Evolutionary conservation across 176 grass and related monocot genomes (phyloP).

Genomic region (Oryza longistaminata): DNA sequence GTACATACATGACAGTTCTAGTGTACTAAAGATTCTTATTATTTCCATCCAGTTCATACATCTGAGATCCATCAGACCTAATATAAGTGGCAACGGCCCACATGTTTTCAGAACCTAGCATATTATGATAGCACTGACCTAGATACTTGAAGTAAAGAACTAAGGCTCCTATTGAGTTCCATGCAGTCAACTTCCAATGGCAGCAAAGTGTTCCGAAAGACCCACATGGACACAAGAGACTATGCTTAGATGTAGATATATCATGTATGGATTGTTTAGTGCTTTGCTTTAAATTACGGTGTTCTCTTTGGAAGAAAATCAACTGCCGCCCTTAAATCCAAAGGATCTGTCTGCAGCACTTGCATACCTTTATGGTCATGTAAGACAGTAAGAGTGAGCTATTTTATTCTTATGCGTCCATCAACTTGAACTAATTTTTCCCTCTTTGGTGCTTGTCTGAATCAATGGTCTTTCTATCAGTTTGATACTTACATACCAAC

Average conservation of each 20-base stretch:
- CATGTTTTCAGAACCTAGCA: not conserved
- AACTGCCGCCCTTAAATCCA: not conserved
- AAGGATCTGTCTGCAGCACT: conserved; percentile 3
- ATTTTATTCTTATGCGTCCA: not conserved
- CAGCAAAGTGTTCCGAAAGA: not conserved
- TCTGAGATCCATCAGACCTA: conserved; percentile 10
- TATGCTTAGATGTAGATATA: too few species aligned
- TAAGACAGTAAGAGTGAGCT: not conserved
- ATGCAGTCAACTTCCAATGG: not conserved
- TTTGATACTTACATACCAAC: conserved; percentile 18
- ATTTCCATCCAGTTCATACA: not conserved
- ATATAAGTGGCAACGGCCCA: not conserved
- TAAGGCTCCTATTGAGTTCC: not conserved
- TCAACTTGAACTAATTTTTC: not conserved
- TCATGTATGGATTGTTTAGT: not conserved
- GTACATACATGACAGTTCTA: not conserved
- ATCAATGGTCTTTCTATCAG: not conserved
- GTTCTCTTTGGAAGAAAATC: not conserved
- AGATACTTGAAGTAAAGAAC: conserved; percentile 11
- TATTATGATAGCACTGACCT: not conserved
- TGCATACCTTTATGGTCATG: not conserved
- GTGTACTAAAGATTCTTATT: not conserved
- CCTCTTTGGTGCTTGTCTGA: not conserved
- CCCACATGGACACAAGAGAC: not conserved
- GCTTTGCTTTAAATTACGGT: not conserved